Evolutionary conservation across 1,139 yeast species (phyloP).

Genomic region (Suhomyces coccinellae): DNA sequence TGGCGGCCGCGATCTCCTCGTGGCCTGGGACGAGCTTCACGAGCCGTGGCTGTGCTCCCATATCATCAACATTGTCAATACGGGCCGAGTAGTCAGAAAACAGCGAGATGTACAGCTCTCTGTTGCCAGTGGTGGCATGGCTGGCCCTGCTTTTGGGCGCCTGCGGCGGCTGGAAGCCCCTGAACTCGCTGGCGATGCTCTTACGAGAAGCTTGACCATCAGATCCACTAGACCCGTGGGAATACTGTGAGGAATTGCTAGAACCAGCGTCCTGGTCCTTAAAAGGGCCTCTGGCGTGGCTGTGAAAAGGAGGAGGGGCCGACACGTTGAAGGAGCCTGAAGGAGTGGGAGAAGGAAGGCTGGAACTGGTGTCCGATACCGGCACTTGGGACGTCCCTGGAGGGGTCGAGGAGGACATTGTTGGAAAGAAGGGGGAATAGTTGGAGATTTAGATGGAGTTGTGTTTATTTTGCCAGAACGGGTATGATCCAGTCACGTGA

Average conservation of each 20-base stretch:
- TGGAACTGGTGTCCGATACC: background rate
- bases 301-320: background rate
- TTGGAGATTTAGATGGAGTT: conserved; percentile 2
- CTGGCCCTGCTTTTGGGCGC: conserved; percentile 8
- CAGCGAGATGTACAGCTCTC: conserved; percentile 30
- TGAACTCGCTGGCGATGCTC: conserved; percentile 11
- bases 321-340: background rate
- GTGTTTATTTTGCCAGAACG: conserved; percentile 16
- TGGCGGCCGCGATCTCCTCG: background rate
- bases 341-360: background rate
- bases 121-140: conserved; percentile 3
- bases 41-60: conserved; percentile 15
- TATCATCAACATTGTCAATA: conserved; percentile 19
- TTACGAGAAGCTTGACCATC: conserved; percentile 3
- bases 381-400: background rate
- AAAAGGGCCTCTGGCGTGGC: background rate
- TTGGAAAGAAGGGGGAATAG: background rate
- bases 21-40: conserved; percentile 13
- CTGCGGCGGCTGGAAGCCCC: conserved; percentile 13
- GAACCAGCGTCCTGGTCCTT: conserved; percentile 2
- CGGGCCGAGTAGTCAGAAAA: conserved; percentile 34
- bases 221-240: conserved; percentile 4
- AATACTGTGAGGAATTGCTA: conserved; percentile 6
- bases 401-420: conserved; percentile 4
- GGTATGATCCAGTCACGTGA: background rate